Percentiles rank a stretch among this genome's conserved stretches.
Evolutionary conservation across 352 stramenopile species (phyloP).

Genomic region (Blastocystis sp.): DNA sequence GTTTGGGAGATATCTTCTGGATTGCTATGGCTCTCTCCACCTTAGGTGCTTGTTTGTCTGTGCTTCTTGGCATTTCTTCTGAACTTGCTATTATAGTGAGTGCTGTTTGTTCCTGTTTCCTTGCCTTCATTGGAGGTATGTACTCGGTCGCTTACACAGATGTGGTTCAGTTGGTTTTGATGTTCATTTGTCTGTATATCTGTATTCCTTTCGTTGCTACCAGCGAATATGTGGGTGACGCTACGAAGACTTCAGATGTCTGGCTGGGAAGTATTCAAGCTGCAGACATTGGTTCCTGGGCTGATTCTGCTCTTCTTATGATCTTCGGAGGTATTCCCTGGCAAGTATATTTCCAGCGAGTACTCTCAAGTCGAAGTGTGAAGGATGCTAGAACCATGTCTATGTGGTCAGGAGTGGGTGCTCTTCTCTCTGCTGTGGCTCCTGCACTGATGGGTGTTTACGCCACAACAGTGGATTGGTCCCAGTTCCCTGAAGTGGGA

Average conservation of each 20-base stretch:
- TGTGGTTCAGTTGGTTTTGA: conserved; percentile 62
- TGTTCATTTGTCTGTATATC: conserved; percentile 62
- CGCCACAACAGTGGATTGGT: conserved; percentile 61
- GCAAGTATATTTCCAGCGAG: conserved; percentile 64
- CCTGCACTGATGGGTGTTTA: conserved; percentile 58
- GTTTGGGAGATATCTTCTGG: conserved; percentile 63
- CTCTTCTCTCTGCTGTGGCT: conserved; percentile 45
- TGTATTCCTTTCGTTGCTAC: conserved; percentile 58
- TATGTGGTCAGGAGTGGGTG: conserved; percentile 56
- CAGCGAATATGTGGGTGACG: conserved; percentile 34
- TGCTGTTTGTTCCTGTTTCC: conserved; percentile 50
- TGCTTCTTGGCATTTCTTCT: conserved; percentile 40
- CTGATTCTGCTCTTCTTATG: conserved; percentile 61
- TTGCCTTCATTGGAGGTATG: conserved; percentile 62
- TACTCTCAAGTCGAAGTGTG: conserved; percentile 53
- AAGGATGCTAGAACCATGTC: conserved; percentile 62
- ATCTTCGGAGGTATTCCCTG: conserved; percentile 62
- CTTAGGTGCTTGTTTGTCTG: conserved; percentile 44
- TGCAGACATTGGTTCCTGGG: conserved; percentile 17
- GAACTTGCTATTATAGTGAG: conserved; percentile 38
- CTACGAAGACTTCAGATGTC: background rate
- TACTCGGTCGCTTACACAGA: conserved; percentile 63
- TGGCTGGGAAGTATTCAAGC: conserved; percentile 47
- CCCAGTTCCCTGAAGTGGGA: conserved; percentile 48
- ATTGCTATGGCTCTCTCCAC: conserved; percentile 61